These are phyloP conservation scores for Komagataella pastoris DNA, from an alignment of 805 yeast species.

Conservation along the genomic window DNA sequence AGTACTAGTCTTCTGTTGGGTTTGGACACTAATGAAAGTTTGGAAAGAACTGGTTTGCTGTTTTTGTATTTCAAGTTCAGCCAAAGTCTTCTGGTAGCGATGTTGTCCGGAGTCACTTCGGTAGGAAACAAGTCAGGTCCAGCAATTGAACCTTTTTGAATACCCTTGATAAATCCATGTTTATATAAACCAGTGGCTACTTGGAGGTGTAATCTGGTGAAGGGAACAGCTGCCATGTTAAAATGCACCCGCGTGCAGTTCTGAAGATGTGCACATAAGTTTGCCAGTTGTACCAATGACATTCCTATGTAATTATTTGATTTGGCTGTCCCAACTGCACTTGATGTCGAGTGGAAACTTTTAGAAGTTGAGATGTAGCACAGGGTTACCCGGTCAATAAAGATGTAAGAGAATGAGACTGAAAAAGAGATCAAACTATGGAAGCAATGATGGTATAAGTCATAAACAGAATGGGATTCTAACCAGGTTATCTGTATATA, in stretches of 20 bases:
- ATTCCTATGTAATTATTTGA: conserved; percentile 21
- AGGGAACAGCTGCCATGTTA: conserved; percentile 70
- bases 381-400: background rate
- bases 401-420: no score
- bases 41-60: conserved; percentile 61
- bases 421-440: no score
- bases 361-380: background rate
- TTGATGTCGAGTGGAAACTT: background rate
- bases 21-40: conserved; percentile 63
- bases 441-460: background rate
- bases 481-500: background rate
- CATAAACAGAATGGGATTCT: no score
- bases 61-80: conserved; percentile 80
- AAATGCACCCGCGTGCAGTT: conserved; percentile 70
- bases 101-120: conserved; percentile 77
- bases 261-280: conserved; percentile 79
- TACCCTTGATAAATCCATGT: conserved; percentile 77
- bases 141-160: conserved; percentile 70
- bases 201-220: conserved; percentile 70
- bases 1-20: conserved; percentile 72
- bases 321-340: conserved; percentile 3
- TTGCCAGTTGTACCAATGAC: conserved; percentile 79
- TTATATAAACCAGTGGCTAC: conserved; percentile 76
- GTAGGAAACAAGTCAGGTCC: conserved; percentile 76
- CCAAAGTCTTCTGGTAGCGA: conserved; percentile 83